phyloP scores from a whole-genome alignment of 495 filamentous ascomycete species.

The Cercophora scortea region DNA sequence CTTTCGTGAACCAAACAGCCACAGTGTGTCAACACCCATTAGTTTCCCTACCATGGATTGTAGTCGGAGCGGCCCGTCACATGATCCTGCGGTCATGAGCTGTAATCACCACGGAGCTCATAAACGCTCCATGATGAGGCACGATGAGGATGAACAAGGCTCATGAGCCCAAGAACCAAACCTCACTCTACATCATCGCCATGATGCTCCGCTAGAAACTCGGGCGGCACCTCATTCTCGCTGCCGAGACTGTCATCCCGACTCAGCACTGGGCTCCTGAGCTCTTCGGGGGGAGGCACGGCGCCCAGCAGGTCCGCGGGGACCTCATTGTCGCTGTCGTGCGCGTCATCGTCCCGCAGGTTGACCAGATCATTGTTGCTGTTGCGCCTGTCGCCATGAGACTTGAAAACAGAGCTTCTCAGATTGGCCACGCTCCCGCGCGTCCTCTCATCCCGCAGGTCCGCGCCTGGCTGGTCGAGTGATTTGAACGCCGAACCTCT shows the following conservation, averaged over 20 bases:
- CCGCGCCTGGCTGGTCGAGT: not conserved
- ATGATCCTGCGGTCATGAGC: too few species aligned
- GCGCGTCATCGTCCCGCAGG: conserved; percentile 23
- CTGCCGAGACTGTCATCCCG: conserved; percentile 17
- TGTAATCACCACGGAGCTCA: too few species aligned
- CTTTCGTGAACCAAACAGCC: too few species aligned
- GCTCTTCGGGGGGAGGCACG: not conserved
- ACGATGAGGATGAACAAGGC: too few species aligned
- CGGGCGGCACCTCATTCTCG: conserved; percentile 32
- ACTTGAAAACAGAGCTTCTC: not conserved
- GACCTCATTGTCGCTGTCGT: conserved; percentile 21
- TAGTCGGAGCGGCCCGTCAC: too few species aligned
- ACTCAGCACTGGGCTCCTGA: not conserved
- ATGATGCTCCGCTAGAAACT: conserved; percentile 18
- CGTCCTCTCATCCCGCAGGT: not conserved
- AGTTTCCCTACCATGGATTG: too few species aligned
- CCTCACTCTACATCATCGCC: conserved; percentile 5
- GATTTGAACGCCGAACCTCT: not conserved
- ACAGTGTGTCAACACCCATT: too few species aligned
- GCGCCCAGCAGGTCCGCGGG: conserved; percentile 12
- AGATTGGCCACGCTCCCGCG: not conserved
- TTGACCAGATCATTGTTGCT: conserved; percentile 31
- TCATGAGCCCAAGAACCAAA: too few species aligned
- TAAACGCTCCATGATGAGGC: too few species aligned
- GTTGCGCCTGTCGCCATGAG: not conserved